Base-by-base conservation (phyloP, 1,284 basidiomycete species). In the Takashimella koratensis region DNA sequence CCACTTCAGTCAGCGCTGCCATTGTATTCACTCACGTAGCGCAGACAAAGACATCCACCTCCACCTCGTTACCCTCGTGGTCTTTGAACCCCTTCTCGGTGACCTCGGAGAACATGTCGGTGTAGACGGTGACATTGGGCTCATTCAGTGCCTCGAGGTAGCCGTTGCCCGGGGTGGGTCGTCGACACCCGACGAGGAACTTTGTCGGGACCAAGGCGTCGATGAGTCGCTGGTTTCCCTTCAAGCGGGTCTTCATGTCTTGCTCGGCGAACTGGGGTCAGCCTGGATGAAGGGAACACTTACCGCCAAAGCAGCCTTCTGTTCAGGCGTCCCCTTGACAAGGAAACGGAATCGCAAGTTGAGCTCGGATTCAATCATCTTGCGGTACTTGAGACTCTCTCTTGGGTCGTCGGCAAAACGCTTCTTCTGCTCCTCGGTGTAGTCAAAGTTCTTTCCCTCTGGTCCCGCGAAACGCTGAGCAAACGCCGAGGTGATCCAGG, bases 121-220 rank as follows among this genome's bases (percentile, higher is more conserved):
- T 44, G 25, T 59, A 57, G 39, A 68, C 56, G 8, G 62, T 52
- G 25, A 72, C 68, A 26, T 71, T 71, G 47, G 58, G 54, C 47
- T 59, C 52, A 26, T 59, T 51, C 21, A 74, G 56, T 11, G 71
- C 63, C 53, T 72, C 71, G 54, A 74, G 65, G 58, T 67, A 74
- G 2, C 71, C 71, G 12, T 67, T 67, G 1, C 72, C 72, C 10
- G 72, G 72, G 0, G 72, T 74, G 1, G 67, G 62, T 3, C 72
- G 56, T 42, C 58, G 62, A 54, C 71, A 75, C 1, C 68, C 71
- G n/a, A 71, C 62, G 1, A 62, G 56, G 51, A 60, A 60, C 26
- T 54, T 43, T 19, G 58, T 54, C 23, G 62, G 59, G 25, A 69
- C 52, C 26, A 59, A 53, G 13, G 53, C 57, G 24, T 58, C 57